Evolutionary conservation across 2,329 filamentous ascomycete species (phyloP).

Genomic region (Calonectria multiphialidica): DNA sequence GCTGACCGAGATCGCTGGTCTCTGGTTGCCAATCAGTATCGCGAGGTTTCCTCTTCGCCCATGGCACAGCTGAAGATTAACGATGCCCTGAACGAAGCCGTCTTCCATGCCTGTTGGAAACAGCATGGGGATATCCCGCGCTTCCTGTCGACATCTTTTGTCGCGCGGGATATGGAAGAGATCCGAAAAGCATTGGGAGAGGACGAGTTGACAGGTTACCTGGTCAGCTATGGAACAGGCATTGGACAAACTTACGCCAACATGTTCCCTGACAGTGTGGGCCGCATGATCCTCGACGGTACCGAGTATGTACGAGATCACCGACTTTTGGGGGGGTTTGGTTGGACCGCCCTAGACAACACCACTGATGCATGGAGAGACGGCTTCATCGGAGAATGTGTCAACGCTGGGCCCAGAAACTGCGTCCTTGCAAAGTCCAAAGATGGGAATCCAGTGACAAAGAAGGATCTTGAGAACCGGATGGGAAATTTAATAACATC

Average conservation of each 20-base stretch:
- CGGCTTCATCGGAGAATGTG: slow-evolving; percentile 63
- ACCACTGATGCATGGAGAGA: slow-evolving; percentile 62
- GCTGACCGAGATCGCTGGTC: slow-evolving; percentile 61
- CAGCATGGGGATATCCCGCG: slow-evolving; percentile 58
- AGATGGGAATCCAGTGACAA: slow-evolving; percentile 44
- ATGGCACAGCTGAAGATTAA: slow-evolving; percentile 54
- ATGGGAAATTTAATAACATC: slow-evolving; percentile 54
- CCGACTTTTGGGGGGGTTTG: slow-evolving; percentile 59
- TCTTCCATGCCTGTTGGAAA: slow-evolving; percentile 57
- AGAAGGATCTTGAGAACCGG: slow-evolving; percentile 52
- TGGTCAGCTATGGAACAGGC: slow-evolving; percentile 65
- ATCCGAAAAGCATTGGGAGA: slow-evolving; percentile 60
- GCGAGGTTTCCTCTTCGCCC: slow-evolving; percentile 50
- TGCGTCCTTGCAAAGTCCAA: slow-evolving; percentile 57
- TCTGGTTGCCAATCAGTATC: slow-evolving; percentile 53
- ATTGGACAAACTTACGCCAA: slow-evolving; percentile 65
- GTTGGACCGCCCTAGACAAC: slow-evolving; percentile 61
- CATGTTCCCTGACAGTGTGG: slow-evolving; percentile 63
- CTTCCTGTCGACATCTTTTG: slow-evolving; percentile 60
- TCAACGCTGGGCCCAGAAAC: slow-evolving; percentile 59
- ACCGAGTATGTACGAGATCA: slow-evolving; percentile 62
- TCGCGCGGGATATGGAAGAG: slow-evolving; percentile 62
- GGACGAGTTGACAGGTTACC: slow-evolving; percentile 60
- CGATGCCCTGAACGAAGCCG: slow-evolving; percentile 61
- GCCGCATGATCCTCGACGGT: slow-evolving; percentile 62